Evolutionary conservation across 2,329 filamentous ascomycete genomes (phyloP), one percentile per base, ranked within the genome.

Genomic region (Colletotrichum zoysiae): DNA sequence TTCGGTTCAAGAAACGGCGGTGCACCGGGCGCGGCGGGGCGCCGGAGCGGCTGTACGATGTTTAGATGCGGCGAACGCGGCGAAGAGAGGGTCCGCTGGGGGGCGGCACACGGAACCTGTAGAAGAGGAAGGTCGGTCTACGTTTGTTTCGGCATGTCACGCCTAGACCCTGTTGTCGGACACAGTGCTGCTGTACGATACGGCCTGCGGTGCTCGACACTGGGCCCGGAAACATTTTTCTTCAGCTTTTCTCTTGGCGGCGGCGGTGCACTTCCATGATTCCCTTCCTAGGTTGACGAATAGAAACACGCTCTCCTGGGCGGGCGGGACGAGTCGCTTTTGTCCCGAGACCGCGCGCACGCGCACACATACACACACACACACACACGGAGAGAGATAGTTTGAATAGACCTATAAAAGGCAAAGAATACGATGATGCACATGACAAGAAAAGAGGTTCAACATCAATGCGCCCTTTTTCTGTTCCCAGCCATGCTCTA

Each of bases 171-270:
- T 56, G 23, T 56, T 23, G 26, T 56, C 16, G 16, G 40, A 9
- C 61, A 64, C 46, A 59, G 53, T 65, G 55, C 48, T 65, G 55
- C 48, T 65, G 66, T 70, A 60, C 20, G 67, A 67, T 70, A 72
- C 59, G 51, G 61, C 26, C 35, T 23, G 48, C 9, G 66, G 33
- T 64, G 65, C 26, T 23, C 42, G 53, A 53, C 30, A 68, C n/a
- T 57, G 50, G 48, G 42, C 16, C 44, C 18, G 38, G n/a, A 14
- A 14, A 23, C 33, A 7, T 59, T 56, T 67, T 66, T 33, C 44
- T 46, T 38, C 23, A 38, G 14, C 14, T 48, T 50, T 16, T 40
- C 20, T n/a, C 35, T 16, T 35, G 57, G 58, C 53, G 48, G 58
- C 53, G 55, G 53, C 59, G 65, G 70, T 60, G 56, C 56, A 48